Evolutionary conservation across 371 early-diverging fungal genomes (phyloP).

Genomic region (Batrachochytrium dendrobatidis): DNA sequence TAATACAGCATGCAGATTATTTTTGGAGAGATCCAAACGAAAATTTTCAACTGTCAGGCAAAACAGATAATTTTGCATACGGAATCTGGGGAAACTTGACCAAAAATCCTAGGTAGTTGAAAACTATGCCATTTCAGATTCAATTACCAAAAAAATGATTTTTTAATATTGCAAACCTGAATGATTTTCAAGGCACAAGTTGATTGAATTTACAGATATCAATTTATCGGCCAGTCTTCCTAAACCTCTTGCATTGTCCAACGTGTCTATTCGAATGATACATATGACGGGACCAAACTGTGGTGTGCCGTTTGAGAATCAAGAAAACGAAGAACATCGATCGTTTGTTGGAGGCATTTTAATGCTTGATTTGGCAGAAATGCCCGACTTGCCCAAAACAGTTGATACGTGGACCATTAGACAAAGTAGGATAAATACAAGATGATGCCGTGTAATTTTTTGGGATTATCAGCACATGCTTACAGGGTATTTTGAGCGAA

Average conservation of each 20-base stretch:
- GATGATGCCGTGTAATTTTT: not conserved
- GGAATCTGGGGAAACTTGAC: conserved; percentile 48
- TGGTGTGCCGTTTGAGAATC: conserved; percentile 17
- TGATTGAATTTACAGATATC: conserved; percentile 32
- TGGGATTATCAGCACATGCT: not conserved
- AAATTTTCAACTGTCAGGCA: conserved; percentile 33
- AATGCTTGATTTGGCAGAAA: conserved; percentile 36
- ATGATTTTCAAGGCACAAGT: conserved; percentile 27
- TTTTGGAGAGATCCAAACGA: conserved; percentile 39
- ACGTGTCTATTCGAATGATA: conserved; percentile 41
- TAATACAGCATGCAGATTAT: conserved; percentile 31
- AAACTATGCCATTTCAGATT: too few species aligned
- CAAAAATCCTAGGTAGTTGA: conserved; percentile 36
- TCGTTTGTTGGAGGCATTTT: conserved; percentile 37
- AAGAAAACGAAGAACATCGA: conserved; percentile 16
- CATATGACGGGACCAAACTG: conserved; percentile 26
- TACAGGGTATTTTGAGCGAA: not conserved
- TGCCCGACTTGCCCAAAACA: conserved; percentile 41
- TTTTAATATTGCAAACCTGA: conserved; percentile 4
- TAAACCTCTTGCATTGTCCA: conserved; percentile 40
- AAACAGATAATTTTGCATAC: conserved; percentile 14
- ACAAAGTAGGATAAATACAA: conserved; percentile 29
- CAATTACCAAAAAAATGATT: not conserved
- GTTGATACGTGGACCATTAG: conserved; percentile 38
- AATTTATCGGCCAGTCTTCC: conserved; percentile 35